Evolutionary conservation across 2,329 filamentous ascomycete genomes (phyloP).

Genomic region (Monosporascus sp.): DNA sequence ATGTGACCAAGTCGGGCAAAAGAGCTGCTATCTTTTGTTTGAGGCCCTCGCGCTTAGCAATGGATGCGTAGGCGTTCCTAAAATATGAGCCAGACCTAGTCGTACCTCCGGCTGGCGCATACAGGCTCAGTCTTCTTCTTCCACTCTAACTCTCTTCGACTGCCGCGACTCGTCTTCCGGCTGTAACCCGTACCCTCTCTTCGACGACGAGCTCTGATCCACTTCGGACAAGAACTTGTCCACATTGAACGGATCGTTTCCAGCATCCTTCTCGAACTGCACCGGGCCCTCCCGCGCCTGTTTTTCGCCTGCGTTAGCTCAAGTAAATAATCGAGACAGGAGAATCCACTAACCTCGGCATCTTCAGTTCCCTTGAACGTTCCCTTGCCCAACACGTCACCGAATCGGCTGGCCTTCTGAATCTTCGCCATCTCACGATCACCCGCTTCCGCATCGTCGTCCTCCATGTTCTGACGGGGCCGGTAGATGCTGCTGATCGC

Average conservation of each 20-base stretch:
- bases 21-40: too few relatives aligned
- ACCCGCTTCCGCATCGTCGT: slow-evolving; percentile 73
- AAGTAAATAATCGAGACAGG: slow-evolving; percentile 1
- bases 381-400: slow-evolving; percentile 79
- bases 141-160: slow-evolving; percentile 71
- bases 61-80: too few relatives aligned
- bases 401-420: slow-evolving; percentile 76
- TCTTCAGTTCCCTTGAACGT: slow-evolving; percentile 86
- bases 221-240: slow-evolving; percentile 88
- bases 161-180: slow-evolving; percentile 57
- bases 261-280: slow-evolving; percentile 85
- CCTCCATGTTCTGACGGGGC: slow-evolving; percentile 68
- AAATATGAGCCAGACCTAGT: too few relatives aligned
- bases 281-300: slow-evolving; percentile 83
- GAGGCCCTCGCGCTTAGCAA: too few relatives aligned
- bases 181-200: slow-evolving; percentile 73
- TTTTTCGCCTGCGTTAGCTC: slow-evolving; percentile 25
- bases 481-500: slow-evolving; percentile 92
- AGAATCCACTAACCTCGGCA: slow-evolving; percentile 58
- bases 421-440: slow-evolving; percentile 84
- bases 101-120: too few relatives aligned
- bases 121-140: slow-evolving; percentile 54
- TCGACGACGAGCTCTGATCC: slow-evolving; percentile 54
- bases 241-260: slow-evolving; percentile 81
- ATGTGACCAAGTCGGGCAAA: too few relatives aligned